Conservation (phyloP, 1,284 basidiomycete genomes). For the Mycosarcoma maydis region DNA sequence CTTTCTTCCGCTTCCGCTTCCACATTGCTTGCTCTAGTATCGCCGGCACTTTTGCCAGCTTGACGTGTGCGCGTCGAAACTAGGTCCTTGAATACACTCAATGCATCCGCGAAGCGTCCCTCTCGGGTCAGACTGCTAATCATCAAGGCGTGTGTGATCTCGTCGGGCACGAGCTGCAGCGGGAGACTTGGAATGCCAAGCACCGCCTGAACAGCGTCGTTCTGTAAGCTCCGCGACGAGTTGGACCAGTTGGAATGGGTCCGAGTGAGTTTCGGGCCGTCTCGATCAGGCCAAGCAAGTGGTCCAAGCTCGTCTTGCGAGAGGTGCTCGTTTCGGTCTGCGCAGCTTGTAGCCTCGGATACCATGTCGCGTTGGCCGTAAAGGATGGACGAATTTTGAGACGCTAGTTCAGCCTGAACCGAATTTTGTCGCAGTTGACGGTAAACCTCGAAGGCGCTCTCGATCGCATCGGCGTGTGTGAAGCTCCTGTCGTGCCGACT, state of each 20-base stretch:
- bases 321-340: not conserved
- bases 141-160: conserved; percentile 31
- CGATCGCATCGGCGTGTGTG: not conserved
- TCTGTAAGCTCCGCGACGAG: not conserved
- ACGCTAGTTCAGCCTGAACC: conserved; percentile 20
- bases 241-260: not conserved
- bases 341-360: not conserved
- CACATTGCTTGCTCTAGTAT: not conserved
- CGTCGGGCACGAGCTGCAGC: conserved; percentile 15
- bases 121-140: conserved; percentile 27
- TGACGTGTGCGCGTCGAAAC: conserved; percentile 26
- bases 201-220: conserved; percentile 3
- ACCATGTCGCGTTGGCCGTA: conserved; percentile 1
- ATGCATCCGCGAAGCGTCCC: conserved; percentile 38
- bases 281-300: conserved; percentile 21
- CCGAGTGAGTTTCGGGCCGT: not conserved
- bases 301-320: conserved; percentile 1
- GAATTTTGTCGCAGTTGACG: conserved; percentile 37
- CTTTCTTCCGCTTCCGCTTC: not conserved
- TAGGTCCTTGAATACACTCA: conserved; percentile 39
- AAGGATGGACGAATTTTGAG: conserved; percentile 5
- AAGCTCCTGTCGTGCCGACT: too few species aligned
- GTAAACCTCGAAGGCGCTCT: conserved; percentile 28
- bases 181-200: conserved; percentile 20
- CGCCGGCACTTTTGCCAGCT: not conserved